These are phyloP conservation scores for Paramecium tetraurelia DNA, from an alignment of 73 alveolate species.

Conservation along the genomic window DNA sequence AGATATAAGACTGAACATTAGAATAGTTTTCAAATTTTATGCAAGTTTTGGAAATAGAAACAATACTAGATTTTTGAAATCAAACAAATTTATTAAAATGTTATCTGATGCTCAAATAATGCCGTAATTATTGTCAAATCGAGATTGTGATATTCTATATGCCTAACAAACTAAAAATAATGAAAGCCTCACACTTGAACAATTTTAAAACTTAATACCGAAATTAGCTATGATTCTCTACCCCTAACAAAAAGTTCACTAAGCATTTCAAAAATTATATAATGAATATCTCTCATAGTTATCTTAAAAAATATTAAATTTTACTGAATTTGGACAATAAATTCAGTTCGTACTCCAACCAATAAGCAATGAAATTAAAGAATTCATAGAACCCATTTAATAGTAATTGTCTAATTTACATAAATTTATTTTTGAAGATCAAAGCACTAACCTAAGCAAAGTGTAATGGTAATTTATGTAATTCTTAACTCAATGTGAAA, in stretches of 20 bases:
- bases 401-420: not conserved
- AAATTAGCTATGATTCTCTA: constrained; percentile 5
- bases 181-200: constrained; percentile 18
- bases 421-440: constrained; percentile 26
- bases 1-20: not conserved
- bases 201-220: constrained; percentile 13
- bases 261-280: constrained; percentile 15
- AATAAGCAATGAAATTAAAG: not conserved
- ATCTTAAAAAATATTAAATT: not conserved
- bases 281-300: not conserved
- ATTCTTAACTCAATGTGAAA: constrained; percentile 9
- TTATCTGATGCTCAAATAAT: not conserved
- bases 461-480: constrained; percentile 19
- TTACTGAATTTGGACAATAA: constrained; percentile 22
- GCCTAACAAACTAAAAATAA: constrained; percentile 7
- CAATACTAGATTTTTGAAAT: constrained; percentile 24
- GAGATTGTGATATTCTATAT: constrained; percentile 29
- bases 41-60: constrained; percentile 39
- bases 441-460: not conserved
- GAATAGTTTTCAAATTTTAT: constrained; percentile 36
- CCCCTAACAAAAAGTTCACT: not conserved
- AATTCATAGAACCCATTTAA: not conserved
- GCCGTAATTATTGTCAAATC: not conserved
- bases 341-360: not conserved
- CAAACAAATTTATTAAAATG: constrained; percentile 11